Conservation (phyloP, 2,329 filamentous ascomycete species). For the Aureobasidium zeae region DNA sequence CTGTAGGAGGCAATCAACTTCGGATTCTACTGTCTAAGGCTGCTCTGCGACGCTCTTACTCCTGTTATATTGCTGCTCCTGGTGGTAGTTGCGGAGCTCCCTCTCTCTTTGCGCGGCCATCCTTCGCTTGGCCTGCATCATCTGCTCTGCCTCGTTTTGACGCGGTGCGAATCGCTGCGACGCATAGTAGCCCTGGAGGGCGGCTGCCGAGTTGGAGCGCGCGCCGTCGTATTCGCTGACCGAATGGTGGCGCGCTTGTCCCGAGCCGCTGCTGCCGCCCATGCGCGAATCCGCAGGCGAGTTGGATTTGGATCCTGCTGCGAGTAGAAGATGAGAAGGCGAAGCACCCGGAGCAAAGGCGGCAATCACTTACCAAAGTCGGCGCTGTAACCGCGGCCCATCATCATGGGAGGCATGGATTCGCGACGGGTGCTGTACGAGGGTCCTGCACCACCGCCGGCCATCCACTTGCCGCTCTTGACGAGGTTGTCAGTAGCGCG, state of each 20-base stretch:
- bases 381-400: slow-evolving; percentile 41
- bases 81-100: slow-evolving; percentile 98
- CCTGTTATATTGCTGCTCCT: slow-evolving; percentile 99
- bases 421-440: slow-evolving; percentile 62
- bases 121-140: slow-evolving; percentile 98
- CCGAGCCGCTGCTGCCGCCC: slow-evolving; percentile 48
- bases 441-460: slow-evolving; percentile 19
- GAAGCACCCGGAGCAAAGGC: not conserved
- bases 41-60: slow-evolving; percentile 60
- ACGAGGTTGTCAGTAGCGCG: slow-evolving; percentile 89
- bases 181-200: slow-evolving; percentile 89
- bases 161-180: slow-evolving; percentile 82
- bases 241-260: slow-evolving; percentile 69
- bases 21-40: slow-evolving; percentile 16
- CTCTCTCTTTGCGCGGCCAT: slow-evolving; percentile 98
- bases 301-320: slow-evolving; percentile 10
- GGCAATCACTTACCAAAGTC: slow-evolving; percentile 44
- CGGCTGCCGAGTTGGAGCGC: slow-evolving; percentile 63
- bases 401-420: slow-evolving; percentile 57
- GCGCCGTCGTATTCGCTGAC: slow-evolving; percentile 74
- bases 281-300: slow-evolving; percentile 53
- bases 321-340: not conserved
- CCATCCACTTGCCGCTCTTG: slow-evolving; percentile 91
- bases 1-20: slow-evolving; percentile 40
- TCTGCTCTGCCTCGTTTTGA: slow-evolving; percentile 90